Percentiles rank a stretch among this genome's conserved stretches.
phyloP scores from a whole-genome alignment of 73 alveolate genomes.

The Paramecium octaurelia region DNA sequence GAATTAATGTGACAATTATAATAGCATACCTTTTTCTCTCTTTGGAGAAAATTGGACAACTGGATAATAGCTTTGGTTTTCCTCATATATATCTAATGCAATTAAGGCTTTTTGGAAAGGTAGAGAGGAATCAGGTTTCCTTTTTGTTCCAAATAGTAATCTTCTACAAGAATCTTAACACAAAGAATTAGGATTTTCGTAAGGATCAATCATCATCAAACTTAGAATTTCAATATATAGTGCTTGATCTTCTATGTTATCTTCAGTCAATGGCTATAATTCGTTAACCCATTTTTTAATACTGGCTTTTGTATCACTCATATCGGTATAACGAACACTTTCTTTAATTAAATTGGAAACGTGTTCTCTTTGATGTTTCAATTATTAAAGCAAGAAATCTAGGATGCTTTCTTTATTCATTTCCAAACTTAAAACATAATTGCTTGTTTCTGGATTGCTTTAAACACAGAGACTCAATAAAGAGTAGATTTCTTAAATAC shows the following conservation, averaged over 20 bases:
- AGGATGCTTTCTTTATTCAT: not conserved
- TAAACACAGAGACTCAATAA: not conserved
- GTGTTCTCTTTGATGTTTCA: not conserved
- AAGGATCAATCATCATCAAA: slow-evolving; percentile 43
- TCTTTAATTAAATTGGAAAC: slow-evolving; percentile 13
- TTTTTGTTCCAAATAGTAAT: not conserved
- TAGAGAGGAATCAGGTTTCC: not conserved
- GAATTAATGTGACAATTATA: not conserved
- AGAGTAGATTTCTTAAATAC: slow-evolving; percentile 5
- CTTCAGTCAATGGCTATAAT: not conserved
- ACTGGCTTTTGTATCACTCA: slow-evolving; percentile 15
- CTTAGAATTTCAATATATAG: slow-evolving; percentile 5
- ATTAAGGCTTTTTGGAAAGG: not conserved
- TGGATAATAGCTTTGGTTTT: not conserved
- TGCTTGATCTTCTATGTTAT: slow-evolving; percentile 18
- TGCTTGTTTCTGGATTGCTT: not conserved
- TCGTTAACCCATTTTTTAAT: slow-evolving; percentile 7
- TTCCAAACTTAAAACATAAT: not conserved
- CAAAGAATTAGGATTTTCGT: slow-evolving; percentile 16
- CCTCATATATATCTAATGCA: not conserved
- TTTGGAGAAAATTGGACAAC: not conserved
- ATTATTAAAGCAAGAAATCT: not conserved
- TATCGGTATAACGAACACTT: slow-evolving; percentile 7
- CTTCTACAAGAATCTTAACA: slow-evolving; percentile 26
- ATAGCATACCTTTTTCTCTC: not conserved